Percentiles rank a stretch among this genome's conserved stretches.
phyloP scores from a whole-genome alignment of 257 asterid genomes.

The Rhazya stricta region DNA sequence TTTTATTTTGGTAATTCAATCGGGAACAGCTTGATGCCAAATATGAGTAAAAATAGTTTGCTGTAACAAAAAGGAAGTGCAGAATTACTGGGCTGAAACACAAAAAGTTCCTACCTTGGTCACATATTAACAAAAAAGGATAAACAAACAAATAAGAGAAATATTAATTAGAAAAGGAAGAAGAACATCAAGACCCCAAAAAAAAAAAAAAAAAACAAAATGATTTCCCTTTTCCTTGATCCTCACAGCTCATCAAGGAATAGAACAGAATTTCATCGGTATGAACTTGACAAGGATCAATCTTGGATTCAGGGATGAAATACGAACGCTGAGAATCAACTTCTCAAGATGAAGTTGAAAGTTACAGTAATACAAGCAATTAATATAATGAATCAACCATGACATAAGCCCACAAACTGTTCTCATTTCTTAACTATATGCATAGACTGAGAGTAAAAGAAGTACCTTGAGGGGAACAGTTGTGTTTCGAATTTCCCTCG shows the following conservation, averaged over 20 bases:
- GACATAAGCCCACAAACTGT: neutral
- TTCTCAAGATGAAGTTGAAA: neutral
- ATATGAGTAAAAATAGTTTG: neutral
- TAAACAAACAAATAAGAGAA: neutral
- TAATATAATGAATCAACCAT: neutral
- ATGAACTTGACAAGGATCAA: neutral
- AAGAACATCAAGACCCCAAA: neutral
- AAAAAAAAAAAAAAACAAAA: neutral
- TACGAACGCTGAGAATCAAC: neutral
- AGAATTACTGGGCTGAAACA: neutral
- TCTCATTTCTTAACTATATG: neutral
- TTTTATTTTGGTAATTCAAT: neutral
- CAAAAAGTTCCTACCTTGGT: neutral
- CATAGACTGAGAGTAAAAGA: slow-evolving; percentile 10
- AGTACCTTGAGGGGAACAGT: slow-evolving; percentile 54
- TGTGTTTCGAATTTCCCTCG: slow-evolving; percentile 22
- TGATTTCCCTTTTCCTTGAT: neutral
- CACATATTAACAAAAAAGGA: neutral
- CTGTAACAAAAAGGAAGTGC: neutral
- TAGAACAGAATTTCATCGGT: neutral
- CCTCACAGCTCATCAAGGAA: neutral
- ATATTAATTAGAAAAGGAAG: neutral
- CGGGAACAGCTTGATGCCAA: neutral
- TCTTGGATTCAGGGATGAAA: neutral
- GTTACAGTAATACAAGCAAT: neutral